A percentile compares a stretch with the other conserved stretches of the same genome.
Evolutionary conservation across 2,329 filamentous ascomycete genomes (phyloP).

Genomic region (Pestalotiopsis sp.): DNA sequence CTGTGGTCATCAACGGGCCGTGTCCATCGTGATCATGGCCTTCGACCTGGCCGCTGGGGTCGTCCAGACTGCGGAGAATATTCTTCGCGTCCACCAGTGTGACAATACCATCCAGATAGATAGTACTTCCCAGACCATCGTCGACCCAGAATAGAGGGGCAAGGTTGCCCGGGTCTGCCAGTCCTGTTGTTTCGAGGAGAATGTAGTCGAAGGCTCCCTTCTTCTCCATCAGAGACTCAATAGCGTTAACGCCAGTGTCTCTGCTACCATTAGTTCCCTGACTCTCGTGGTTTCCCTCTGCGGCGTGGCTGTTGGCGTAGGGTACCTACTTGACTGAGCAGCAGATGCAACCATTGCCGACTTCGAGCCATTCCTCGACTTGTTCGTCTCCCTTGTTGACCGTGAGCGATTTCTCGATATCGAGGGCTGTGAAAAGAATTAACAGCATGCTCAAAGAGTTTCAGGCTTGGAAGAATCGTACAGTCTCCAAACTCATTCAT

Average conservation of each 20-base stretch:
- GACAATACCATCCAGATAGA: slow-evolving; percentile 96
- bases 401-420: slow-evolving; percentile 95
- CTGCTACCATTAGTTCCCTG: slow-evolving; percentile 45
- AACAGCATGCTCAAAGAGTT: background rate
- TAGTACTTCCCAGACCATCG: slow-evolving; percentile 90
- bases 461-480: slow-evolving; percentile 46
- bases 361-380: slow-evolving; percentile 92
- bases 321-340: slow-evolving; percentile 83
- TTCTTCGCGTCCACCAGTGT: slow-evolving; percentile 96
- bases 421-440: slow-evolving; percentile 63
- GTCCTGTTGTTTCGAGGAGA: slow-evolving; percentile 90
- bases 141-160: slow-evolving; percentile 98
- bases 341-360: slow-evolving; percentile 96
- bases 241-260: slow-evolving; percentile 90
- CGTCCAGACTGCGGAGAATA: slow-evolving; percentile 79
- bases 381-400: slow-evolving; percentile 82
- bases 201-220: slow-evolving; percentile 97
- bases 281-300: background rate
- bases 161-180: slow-evolving; percentile 94
- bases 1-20: slow-evolving; percentile 81
- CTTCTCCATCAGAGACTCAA: slow-evolving; percentile 93
- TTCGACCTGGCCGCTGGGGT: slow-evolving; percentile 60
- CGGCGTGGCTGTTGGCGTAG: background rate
- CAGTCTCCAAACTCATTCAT: slow-evolving; percentile 91
- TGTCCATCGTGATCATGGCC: slow-evolving; percentile 54